Conservation (phyloP, 305 asterid species). For the Fraxinus paxiana region DNA sequence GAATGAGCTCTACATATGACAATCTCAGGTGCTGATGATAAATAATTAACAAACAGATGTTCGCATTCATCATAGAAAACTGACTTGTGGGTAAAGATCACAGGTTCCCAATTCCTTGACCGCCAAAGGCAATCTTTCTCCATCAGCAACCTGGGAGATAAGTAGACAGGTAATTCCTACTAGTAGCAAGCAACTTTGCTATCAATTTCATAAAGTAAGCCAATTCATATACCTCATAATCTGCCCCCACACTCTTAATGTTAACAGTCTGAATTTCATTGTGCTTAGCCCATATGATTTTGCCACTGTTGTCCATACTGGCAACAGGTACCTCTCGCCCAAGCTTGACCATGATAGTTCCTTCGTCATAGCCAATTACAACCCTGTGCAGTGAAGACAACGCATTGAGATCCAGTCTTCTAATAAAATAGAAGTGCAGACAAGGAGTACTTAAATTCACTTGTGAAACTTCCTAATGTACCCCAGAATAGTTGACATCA, state of each 20-base stretch:
- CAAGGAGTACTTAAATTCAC: neutral
- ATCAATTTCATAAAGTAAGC: neutral
- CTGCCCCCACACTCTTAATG: slow-evolving; percentile 90
- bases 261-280: slow-evolving; percentile 96
- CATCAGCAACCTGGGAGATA: slow-evolving; percentile 78
- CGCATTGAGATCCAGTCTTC: neutral
- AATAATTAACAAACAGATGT: neutral
- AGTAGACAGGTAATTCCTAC: slow-evolving; percentile 9
- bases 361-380: slow-evolving; percentile 25
- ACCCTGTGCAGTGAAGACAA: slow-evolving; percentile 6
- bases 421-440: neutral
- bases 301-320: slow-evolving; percentile 95
- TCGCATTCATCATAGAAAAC: slow-evolving; percentile 27
- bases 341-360: slow-evolving; percentile 21
- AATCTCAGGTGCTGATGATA: neutral
- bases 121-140: slow-evolving; percentile 93
- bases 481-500: neutral
- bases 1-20: neutral
- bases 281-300: slow-evolving; percentile 97
- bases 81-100: slow-evolving; percentile 61
- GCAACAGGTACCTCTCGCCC: slow-evolving; percentile 65
- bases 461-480: neutral
- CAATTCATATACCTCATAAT: slow-evolving; percentile 62
- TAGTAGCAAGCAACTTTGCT: slow-evolving; percentile 5
- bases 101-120: slow-evolving; percentile 96